These are phyloP conservation scores for Thinopyrum elongatum DNA, from an alignment of 176 grass and related monocot genomes.

Conservation along the genomic window DNA sequence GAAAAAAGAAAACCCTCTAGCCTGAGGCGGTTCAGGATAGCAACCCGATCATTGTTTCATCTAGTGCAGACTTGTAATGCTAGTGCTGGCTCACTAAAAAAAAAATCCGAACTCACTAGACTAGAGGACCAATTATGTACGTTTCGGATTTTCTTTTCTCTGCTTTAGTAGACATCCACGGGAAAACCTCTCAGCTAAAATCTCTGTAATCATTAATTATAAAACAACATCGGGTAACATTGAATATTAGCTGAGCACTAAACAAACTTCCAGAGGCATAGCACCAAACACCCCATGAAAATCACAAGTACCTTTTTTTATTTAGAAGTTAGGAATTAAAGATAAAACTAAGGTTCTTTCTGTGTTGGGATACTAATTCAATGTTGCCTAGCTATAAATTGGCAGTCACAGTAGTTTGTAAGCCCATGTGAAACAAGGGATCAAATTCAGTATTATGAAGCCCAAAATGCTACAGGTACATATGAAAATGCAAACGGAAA, in stretches of 20 bases:
- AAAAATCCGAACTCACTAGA: not conserved
- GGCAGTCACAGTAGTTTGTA: not conserved
- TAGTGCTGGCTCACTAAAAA: not conserved
- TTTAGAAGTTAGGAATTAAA: not conserved
- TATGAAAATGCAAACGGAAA: slow-evolving; percentile 24
- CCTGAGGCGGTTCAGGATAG: not conserved
- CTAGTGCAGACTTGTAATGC: not conserved
- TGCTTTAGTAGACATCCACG: not conserved
- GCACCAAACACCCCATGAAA: slow-evolving; percentile 2
- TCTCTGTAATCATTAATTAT: not conserved
- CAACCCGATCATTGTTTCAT: not conserved
- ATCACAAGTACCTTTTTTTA: not conserved
- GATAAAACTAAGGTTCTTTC: slow-evolving; percentile 1
- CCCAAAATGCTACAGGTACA: not conserved
- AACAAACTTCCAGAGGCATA: not conserved
- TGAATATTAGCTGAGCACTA: not conserved
- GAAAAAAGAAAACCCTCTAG: not conserved
- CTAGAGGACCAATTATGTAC: not conserved
- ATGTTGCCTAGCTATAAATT: not conserved
- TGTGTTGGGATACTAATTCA: slow-evolving; percentile 9
- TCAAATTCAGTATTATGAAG: not conserved
- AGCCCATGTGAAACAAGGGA: not conserved
- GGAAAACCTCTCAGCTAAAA: not conserved
- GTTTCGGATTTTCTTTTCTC: not conserved
- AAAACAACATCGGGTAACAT: slow-evolving; percentile 1